Evolutionary conservation across 208 protist genomes (phyloP).

Genomic region (Trypanosoma boissoni): DNA sequence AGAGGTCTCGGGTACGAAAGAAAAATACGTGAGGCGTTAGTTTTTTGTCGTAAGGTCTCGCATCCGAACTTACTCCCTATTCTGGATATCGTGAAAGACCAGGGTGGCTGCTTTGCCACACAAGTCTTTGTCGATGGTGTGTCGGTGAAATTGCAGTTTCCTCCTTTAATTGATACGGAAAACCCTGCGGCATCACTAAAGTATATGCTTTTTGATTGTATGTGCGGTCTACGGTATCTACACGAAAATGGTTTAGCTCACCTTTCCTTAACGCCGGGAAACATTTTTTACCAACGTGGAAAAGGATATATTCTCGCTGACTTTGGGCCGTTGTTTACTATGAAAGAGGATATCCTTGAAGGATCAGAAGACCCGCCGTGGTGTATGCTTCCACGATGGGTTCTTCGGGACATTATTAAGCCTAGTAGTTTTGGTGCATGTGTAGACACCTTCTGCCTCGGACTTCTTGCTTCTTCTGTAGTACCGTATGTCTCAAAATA

Average conservation of each 20-base stretch:
- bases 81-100: constrained; percentile 71
- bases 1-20: not conserved
- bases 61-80: constrained; percentile 66
- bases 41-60: constrained; percentile 45
- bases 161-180: constrained; percentile 15
- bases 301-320: constrained; percentile 57
- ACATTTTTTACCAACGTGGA: constrained; percentile 63
- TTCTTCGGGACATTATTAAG: constrained; percentile 22
- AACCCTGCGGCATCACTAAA: constrained; percentile 29
- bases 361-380: constrained; percentile 28
- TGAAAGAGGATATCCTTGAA: constrained; percentile 40
- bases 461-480: constrained; percentile 62
- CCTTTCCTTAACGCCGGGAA: constrained; percentile 53
- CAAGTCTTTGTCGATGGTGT: constrained; percentile 54
- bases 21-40: constrained; percentile 9
- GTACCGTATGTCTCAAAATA: constrained; percentile 42
- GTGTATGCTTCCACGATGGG: constrained; percentile 54
- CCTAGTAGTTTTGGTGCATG: constrained; percentile 18
- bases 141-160: constrained; percentile 20
- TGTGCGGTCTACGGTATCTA: constrained; percentile 53
- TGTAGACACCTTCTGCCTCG: constrained; percentile 73
- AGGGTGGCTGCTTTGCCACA: constrained; percentile 58
- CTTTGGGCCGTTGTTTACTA: constrained; percentile 72
- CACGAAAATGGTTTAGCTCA: constrained; percentile 72
- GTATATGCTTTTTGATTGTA: constrained; percentile 55